Base-by-base conservation (phyloP, 208 protist species). In the Acanthamoeba sp. region DNA sequence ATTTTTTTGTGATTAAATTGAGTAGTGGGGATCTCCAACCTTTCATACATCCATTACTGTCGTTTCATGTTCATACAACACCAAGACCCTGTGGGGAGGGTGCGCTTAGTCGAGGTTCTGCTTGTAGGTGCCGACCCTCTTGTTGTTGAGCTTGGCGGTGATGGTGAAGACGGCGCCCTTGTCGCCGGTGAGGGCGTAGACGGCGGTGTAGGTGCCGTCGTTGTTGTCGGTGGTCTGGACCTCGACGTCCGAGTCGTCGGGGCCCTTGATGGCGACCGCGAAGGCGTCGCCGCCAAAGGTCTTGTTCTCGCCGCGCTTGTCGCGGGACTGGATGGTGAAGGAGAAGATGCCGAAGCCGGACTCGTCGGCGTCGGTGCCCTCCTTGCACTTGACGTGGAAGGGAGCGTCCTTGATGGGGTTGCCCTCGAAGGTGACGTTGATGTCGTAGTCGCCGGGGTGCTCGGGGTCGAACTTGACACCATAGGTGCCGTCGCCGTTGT, bases 401-500 rank as follows among this genome's bases (percentile, higher is more conserved):
- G 96, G 96, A 76, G 94, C 93, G 45, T 95, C 95, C 88, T 95
- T 96, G 69, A 97, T 97, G 85, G 93, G 85, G 32, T 85, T 84
- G 55, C 95, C 96, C 82, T 97, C 95, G 93, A 95, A 93, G 82
- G 87, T 95, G 93, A 97, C 95, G 55, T 36, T 85, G 66, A 96
- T 95, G 27, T 59, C 38, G 84, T 96, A 97, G 42, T 94, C 71
- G 62, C 96, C 96, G 64, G 94, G 88, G 90, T 95, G 62, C 38
- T 42, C 57, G 16, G 96, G 59, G 38, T 85, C 71, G 95, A 96
- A 97, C 27, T 87, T 78, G 24, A 96, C 94, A 64, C 80, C 96
- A 76, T 97, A 97, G 16, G 95, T 95, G 90, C 96, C 96, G 64
- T 97, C 88, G 59, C 89, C 89, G n/a, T 97, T 97, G 78, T 97